Conservation (phyloP, 2,329 filamentous ascomycete species). For the Fonsecaea pedrosoi region DNA sequence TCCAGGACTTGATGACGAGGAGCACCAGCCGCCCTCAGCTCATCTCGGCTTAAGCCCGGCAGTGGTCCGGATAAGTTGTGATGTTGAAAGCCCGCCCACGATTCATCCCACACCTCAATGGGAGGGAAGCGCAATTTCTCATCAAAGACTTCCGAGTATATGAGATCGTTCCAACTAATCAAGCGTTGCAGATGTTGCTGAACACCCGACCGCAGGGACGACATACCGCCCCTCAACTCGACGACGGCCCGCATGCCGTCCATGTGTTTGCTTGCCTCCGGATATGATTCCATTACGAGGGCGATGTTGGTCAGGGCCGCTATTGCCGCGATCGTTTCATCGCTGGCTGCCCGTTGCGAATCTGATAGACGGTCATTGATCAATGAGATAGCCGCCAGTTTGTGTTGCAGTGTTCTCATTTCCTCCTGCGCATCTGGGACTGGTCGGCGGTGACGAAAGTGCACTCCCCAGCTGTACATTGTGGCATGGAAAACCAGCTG, state of each 20-base stretch:
- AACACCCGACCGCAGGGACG: slow-evolving; percentile 17
- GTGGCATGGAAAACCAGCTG: slow-evolving; percentile 33
- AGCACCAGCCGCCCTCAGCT: slow-evolving; percentile 16
- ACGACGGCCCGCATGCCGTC: slow-evolving; percentile 23
- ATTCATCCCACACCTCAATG: slow-evolving; percentile 28
- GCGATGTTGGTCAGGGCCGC: slow-evolving; percentile 32
- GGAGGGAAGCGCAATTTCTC: slow-evolving; percentile 24
- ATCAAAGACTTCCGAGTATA: slow-evolving; percentile 33
- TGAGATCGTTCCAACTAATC: slow-evolving; percentile 31
- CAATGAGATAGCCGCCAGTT: slow-evolving; percentile 27
- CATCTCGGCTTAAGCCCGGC: slow-evolving; percentile 22
- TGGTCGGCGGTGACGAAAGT: slow-evolving; percentile 15
- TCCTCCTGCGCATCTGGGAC: slow-evolving; percentile 12
- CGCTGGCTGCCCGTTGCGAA: slow-evolving; percentile 9
- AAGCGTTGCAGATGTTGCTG: slow-evolving; percentile 27
- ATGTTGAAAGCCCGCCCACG: slow-evolving; percentile 23
- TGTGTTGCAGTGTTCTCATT: slow-evolving; percentile 26
- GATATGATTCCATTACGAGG: slow-evolving; percentile 20
- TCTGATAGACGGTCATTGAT: slow-evolving; percentile 32
- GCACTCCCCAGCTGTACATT: slow-evolving; percentile 29
- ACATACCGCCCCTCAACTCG: slow-evolving; percentile 27
- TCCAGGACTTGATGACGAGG: slow-evolving; percentile 20
- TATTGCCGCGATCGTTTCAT: slow-evolving; percentile 28
- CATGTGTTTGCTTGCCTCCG: slow-evolving; percentile 33
- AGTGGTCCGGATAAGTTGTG: slow-evolving; percentile 2